A percentile compares a stretch with the other conserved stretches of the same genome.
Conservation (phyloP, 2,329 filamentous ascomycete species). For the Didymella pinodella region DNA sequence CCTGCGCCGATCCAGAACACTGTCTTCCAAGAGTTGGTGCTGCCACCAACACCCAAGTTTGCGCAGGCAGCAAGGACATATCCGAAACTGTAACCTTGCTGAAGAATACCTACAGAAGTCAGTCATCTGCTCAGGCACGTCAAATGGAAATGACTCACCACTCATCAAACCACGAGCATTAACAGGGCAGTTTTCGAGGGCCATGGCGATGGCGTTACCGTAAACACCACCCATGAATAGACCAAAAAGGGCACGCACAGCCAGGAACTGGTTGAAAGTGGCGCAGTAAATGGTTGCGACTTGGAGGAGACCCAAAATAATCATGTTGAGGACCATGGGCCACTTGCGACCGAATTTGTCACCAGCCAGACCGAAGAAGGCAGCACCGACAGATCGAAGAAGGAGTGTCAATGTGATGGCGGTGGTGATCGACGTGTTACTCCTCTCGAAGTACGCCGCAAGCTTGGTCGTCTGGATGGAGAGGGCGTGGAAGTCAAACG, state of each 20-base stretch:
- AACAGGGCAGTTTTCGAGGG: slow-evolving; percentile 74
- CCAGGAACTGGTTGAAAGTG: slow-evolving; percentile 78
- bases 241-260: slow-evolving; percentile 75
- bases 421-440: slow-evolving; percentile 74
- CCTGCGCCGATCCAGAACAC: slow-evolving; percentile 74
- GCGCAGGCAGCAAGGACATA: slow-evolving; percentile 80
- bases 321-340: slow-evolving; percentile 83
- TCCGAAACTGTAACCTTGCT: slow-evolving; percentile 82
- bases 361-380: slow-evolving; percentile 76
- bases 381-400: slow-evolving; percentile 76
- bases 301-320: slow-evolving; percentile 73
- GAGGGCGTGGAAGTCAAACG: slow-evolving; percentile 83
- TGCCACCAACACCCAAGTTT: slow-evolving; percentile 75
- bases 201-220: slow-evolving; percentile 80
- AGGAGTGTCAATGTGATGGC: slow-evolving; percentile 80
- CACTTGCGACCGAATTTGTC: slow-evolving; percentile 84
- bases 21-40: slow-evolving; percentile 61
- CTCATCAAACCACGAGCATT: neutral
- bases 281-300: slow-evolving; percentile 78
- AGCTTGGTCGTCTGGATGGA: slow-evolving; percentile 80
- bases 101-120: slow-evolving; percentile 68
- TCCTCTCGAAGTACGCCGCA: slow-evolving; percentile 64
- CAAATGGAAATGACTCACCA: neutral
- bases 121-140: neutral
- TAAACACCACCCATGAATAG: slow-evolving; percentile 85